These are phyloP conservation scores for Leccinum variicolor DNA, from an alignment of 768 basidiomycete genomes.

Conservation along the genomic window DNA sequence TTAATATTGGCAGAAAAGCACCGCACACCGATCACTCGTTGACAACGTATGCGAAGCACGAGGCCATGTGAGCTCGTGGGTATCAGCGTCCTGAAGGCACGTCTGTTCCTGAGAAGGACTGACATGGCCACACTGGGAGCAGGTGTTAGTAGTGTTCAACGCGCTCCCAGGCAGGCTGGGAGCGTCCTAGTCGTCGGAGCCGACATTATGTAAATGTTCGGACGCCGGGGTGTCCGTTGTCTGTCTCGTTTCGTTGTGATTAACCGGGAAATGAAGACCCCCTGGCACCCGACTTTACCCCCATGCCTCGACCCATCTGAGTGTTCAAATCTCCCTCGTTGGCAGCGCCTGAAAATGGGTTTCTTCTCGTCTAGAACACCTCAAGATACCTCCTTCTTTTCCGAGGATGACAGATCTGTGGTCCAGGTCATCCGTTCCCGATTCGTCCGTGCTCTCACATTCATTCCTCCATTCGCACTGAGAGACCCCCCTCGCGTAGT, in stretches of 20 bases:
- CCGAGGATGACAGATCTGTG: conserved; percentile 43
- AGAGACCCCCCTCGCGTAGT: conserved; percentile 35
- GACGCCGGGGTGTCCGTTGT: conserved; percentile 27
- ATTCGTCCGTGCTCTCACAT: conserved; percentile 44
- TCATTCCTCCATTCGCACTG: conserved; percentile 11
- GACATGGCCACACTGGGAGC: conserved; percentile 5
- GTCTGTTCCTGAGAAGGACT: neutral
- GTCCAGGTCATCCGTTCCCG: conserved; percentile 58
- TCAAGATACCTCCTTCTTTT: conserved; percentile 13
- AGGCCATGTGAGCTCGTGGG: neutral
- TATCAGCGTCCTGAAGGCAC: neutral
- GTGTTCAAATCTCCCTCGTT: neutral
- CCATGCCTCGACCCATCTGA: conserved; percentile 2
- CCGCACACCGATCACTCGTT: conserved; percentile 3
- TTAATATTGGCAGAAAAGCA: conserved; percentile 12
- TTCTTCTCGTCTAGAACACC: conserved; percentile 30
- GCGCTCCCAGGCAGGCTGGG: neutral
- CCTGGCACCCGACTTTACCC: conserved; percentile 21
- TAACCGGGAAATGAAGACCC: conserved; percentile 10
- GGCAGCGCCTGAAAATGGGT: conserved; percentile 21
- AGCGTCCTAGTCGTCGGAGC: conserved; percentile 2
- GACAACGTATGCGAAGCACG: neutral
- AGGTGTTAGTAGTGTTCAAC: neutral
- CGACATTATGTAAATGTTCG: conserved; percentile 5
- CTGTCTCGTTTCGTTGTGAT: conserved; percentile 8